Evolutionary conservation across 352 stramenopile genomes (phyloP).

Genomic region (Globisporangium paddicum): DNA sequence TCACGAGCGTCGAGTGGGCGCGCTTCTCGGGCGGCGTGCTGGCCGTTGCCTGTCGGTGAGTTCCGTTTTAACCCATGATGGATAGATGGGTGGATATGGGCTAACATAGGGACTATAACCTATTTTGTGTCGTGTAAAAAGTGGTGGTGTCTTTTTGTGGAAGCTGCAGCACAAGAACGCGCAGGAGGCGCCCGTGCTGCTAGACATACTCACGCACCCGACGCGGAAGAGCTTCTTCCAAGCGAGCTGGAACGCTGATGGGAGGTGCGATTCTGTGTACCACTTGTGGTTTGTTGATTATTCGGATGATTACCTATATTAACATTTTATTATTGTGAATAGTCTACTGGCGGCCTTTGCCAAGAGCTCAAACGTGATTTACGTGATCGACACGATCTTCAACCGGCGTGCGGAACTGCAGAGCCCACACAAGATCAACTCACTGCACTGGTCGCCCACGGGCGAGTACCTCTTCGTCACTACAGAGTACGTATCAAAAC

Average conservation of each 20-base stretch:
- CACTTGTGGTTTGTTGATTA: not conserved
- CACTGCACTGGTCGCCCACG: constrained; percentile 75
- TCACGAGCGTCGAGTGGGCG: constrained; percentile 63
- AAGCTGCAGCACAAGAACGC: constrained; percentile 42
- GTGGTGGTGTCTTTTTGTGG: constrained; percentile 64
- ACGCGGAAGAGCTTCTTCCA: constrained; percentile 42
- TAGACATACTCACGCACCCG: constrained; percentile 59
- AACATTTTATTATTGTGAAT: not conserved
- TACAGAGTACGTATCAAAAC: constrained; percentile 63
- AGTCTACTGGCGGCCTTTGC: constrained; percentile 56
- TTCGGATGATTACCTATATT: not conserved
- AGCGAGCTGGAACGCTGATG: constrained; percentile 68
- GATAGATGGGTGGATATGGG: not conserved
- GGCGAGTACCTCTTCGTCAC: constrained; percentile 78
- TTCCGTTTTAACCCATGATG: not conserved
- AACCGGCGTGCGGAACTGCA: constrained; percentile 56
- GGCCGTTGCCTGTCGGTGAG: constrained; percentile 57
- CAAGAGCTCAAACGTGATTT: constrained; percentile 38
- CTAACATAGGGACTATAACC: not conserved
- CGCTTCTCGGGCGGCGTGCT: constrained; percentile 50
- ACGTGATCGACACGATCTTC: constrained; percentile 60
- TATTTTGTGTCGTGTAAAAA: constrained; percentile 6
- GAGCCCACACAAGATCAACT: constrained; percentile 38
- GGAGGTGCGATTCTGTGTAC: constrained; percentile 19
- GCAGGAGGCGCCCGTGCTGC: constrained; percentile 34